Evolutionary conservation across 2,329 filamentous ascomycete genomes (phyloP), one percentile per base, ranked within the genome.

Genomic region (Talaromyces sp.): DNA sequence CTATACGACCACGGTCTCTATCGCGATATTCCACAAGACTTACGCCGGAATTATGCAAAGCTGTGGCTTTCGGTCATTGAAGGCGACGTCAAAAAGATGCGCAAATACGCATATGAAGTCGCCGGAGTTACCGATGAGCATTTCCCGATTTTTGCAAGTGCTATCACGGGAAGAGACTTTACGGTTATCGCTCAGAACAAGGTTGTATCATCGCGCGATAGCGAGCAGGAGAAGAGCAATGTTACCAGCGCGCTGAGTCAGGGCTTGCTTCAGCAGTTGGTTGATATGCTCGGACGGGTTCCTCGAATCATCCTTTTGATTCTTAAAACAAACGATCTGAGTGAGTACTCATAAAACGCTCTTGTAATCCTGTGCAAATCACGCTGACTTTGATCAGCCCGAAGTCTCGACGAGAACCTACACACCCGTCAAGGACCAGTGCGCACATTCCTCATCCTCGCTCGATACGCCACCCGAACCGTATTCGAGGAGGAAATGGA

Each of bases 1-100:
- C 84, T 99, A 2, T 99, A 99, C 79, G 95, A 99, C 72, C 95
- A 99, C 75, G 96, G 95, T 2, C 83, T 99, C 2, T 99, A 99
- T 77, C 90, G 96, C 63, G 91, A 96, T 68, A 98, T 98, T 59
- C 91, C 93, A 0, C 81, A 87, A 62, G 79, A 86, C 1, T 78
- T 97, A 31, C 88, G 92, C 59, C 86, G 92, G 25, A 91, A 89
- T 18, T 99, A 99, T 71, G 95, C 95, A 59, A 96, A 97, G 76
- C 89, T 99, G 74, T 99, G 95, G 95, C 86, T 99, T 11, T 93
- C 95, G 5, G 91, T 99, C 25, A 89, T 99, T 59, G 91, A 98
- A 68, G 89, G 90, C 0, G 91, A 99, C 71, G 88, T 96, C 77
- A 77, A 83, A 2, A 82, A 83, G 21, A 99, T 99, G 95, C 89